Base-by-base conservation (phyloP, 257 asterid genomes). In the Anisodus acutangulus region DNA sequence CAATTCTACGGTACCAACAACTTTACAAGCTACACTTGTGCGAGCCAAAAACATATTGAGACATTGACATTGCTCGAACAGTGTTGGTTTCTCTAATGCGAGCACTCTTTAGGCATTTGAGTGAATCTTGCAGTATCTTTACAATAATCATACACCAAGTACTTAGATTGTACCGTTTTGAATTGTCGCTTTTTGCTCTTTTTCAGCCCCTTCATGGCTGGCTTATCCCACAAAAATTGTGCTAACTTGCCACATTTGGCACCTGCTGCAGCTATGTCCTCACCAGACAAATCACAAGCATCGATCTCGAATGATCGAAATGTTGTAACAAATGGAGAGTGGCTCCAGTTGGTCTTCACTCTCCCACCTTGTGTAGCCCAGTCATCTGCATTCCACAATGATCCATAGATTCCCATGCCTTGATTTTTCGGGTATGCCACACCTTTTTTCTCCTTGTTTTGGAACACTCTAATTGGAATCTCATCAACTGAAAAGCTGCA, bases 281-380 rank as follows among this genome's bases (percentile, higher is more conserved):
- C 88, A 1, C 84, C n/a, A 19, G 85, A 84, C 22, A 83, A 31
- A 37, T 86, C 91, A 82, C 95, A 92, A 6, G 93, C 91, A 67
- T 90, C 92, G 2, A 92, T 84, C 45, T 82, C 91, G 41, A 88
- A 82, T 0, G 88, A 72, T 13, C 82, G 86, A 83, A 92, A 92
- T 55, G 86, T 85, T 1, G 84, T 92, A 39, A 87, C 82, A 35
- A 92, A 92, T 0, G 94, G 95, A 8, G 93, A 70, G 19, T 88
- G 5, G 71, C 83, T 92, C 95, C 95, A 92, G 53, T 92, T 92
- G 1, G 92, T 91, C 90, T 91, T 92, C 72, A 91, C 91, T 79
- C 84, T 81, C 67, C 95, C 95, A 59, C 95, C 95, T 81, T 88
- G 92, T 43, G 95, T 91, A 19, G 95, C 95, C 95, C 95, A 92